Base-by-base conservation (phyloP, 495 filamentous ascomycete species). In the Podospora tetraspora region DNA sequence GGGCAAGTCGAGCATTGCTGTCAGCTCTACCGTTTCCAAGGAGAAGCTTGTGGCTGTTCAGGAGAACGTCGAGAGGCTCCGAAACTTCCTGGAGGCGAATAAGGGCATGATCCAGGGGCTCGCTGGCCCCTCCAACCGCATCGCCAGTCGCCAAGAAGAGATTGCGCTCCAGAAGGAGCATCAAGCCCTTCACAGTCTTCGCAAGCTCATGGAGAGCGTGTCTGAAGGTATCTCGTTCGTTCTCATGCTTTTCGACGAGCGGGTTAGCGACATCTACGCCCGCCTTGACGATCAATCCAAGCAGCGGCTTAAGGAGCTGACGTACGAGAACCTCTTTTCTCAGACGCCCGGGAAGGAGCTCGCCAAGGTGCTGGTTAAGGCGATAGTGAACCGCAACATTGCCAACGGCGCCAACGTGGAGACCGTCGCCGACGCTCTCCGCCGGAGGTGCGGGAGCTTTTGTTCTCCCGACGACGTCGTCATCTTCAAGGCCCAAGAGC, bases 181-280 rank as follows among this genome's bases (percentile, higher is more conserved):
- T 76, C 92, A 94, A 70, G 94, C 94, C 4, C 81, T 99, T 66
- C 89, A 94, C 73, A 92, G 92, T 1, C 84, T 98, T 29, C 86
- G 93, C 59, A 86, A 90, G 59, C 79, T 98, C 13, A 90, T 97
- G 72, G 86, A 86, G 24, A 91, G 90, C 76, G 91, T 97, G 43
- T 92, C 96, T 29, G 96, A 99, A 75, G 95, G 96, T 11, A 96
- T 99, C 64, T 93, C 93, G 0, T 99, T 99, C 68, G 91, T 96
- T 10, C 82, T 92, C 34, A 94, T 97, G 69, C 83, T 99, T 0
- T 97, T 97, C 66, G 93, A 97, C 65, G 93, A 98, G 80, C 86
- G 90, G 3, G 88, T 97, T 11, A 88, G 92, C 60, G 93, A 98
- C 70, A 97, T 98, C 69, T 89, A 92, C 59, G 77, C 86, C n/a